Conservation (phyloP, 2,329 filamentous ascomycete species). For the Colletotrichum sp. region DNA sequence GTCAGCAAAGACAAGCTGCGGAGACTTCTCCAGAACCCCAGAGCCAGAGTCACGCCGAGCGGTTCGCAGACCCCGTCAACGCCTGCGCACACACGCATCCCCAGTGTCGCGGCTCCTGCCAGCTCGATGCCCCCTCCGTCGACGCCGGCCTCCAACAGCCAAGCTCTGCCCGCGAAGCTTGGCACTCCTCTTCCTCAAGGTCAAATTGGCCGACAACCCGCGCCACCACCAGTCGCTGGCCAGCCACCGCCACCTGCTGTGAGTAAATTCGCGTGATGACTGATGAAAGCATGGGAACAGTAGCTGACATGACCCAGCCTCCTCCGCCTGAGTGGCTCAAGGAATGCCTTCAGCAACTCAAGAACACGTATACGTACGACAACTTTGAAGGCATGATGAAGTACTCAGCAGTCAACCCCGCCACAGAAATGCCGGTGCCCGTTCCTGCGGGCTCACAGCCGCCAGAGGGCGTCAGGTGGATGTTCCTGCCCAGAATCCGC, state of each 20-base stretch:
- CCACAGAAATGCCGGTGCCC: constrained; percentile 70
- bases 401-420: constrained; percentile 79
- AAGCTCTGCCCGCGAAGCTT: constrained; percentile 23
- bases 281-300: background rate
- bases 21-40: constrained; percentile 64
- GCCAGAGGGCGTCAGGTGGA: constrained; percentile 73
- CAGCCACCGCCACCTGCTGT: constrained; percentile 64
- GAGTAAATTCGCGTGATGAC: constrained; percentile 42
- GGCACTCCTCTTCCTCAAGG: constrained; percentile 45
- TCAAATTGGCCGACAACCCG: constrained; percentile 72
- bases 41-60: constrained; percentile 24
- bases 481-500: constrained; percentile 87
- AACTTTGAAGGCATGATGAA: constrained; percentile 92
- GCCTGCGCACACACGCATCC: constrained; percentile 33
- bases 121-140: constrained; percentile 43
- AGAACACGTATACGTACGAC: constrained; percentile 77
- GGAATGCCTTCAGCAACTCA: constrained; percentile 73
- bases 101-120: constrained; percentile 31
- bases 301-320: constrained; percentile 59
- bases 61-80: constrained; percentile 35
- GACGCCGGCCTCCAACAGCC: constrained; percentile 33
- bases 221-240: constrained; percentile 64
- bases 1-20: constrained; percentile 75
- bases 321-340: constrained; percentile 87
- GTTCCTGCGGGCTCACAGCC: constrained; percentile 52